Evolutionary conservation across 371 early-diverging fungal genomes (phyloP), one percentile per base, ranked within the genome.

Genomic region (Nematocida sp.): DNA sequence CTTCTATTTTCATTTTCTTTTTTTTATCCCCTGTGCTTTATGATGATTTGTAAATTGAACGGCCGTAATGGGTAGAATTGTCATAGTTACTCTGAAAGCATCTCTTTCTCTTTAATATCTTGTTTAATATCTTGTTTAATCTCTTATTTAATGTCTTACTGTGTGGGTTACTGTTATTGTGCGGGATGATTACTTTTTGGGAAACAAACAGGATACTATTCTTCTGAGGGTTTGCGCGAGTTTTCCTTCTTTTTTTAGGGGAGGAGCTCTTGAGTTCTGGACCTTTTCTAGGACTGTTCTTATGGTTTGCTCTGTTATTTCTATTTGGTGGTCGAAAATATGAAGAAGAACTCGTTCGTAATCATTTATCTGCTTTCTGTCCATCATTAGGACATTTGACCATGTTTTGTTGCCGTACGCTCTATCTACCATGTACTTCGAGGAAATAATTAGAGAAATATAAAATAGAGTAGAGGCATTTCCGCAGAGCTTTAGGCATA

Each of bases 51-150:
- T 26, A n/a, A 23, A 16, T 63, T 48, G 32, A 28, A 57, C 75
- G 48, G 32, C 48, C 45, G 13, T 26, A 26, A 33, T 71, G 26
- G 64, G 61, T 36, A 36, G n/a, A n/a, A 23, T 50, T 38, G 75
- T 71, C 75, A 71, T 71, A 71, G 75, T 71, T 71, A 71, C 75
- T 53, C 75, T 71, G 75, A 71, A 61, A 61, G 47, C 75, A 60
- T n/a, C n/a, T n/a, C n/a, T 71, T 63, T 3, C 48, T 26, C 35
- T 13, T 61, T 59, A 71, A 71, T 60, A 11, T 63, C 75, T 16
- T 71, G 54, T 53, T 13, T 28, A 53, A 20, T 53, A 28, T 11
- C 7, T 9, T 53, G 54, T 53, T 11, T 53, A 33, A 20, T 53
- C 11, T 53, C 9, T 7, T 53, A 16, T 53, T 9, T 23, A 28